A percentile compares a stretch with the other conserved stretches of the same genome.
Conservation (phyloP, 495 filamentous ascomycete species). For the Lasiosphaeria miniovina region DNA sequence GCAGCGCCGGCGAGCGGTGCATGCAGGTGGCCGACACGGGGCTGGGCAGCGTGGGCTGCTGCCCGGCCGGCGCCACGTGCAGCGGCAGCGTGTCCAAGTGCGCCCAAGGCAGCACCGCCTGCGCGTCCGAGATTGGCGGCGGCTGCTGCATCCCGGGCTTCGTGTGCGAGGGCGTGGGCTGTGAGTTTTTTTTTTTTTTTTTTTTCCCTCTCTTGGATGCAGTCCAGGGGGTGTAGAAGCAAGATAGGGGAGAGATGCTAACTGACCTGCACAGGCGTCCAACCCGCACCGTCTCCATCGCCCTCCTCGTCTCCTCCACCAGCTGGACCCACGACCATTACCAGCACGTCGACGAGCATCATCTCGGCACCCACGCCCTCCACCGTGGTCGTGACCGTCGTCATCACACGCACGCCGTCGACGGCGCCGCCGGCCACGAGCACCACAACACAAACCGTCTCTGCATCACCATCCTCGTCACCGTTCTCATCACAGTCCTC, state of each 20-base stretch:
- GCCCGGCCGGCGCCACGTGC: constrained; percentile 69
- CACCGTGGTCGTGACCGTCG: constrained; percentile 35
- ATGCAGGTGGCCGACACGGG: constrained; percentile 69
- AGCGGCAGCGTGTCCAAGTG: constrained; percentile 62
- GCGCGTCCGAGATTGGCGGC: constrained; percentile 66
- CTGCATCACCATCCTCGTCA: constrained; percentile 19
- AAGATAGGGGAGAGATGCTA: neutral
- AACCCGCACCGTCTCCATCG: constrained; percentile 29
- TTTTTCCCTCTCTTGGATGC: neutral
- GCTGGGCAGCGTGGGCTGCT: constrained; percentile 80
- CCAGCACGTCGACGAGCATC: constrained; percentile 25
- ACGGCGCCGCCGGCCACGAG: constrained; percentile 27
- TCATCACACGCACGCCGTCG: constrained; percentile 35
- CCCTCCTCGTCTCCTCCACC: constrained; percentile 34
- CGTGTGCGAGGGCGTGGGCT: constrained; percentile 74
- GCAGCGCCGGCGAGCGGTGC: constrained; percentile 63
- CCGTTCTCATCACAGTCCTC: constrained; percentile 22
- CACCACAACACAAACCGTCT: constrained; percentile 39
- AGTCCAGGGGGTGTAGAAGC: neutral
- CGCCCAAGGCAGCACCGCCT: constrained; percentile 60
- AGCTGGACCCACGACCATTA: constrained; percentile 23
- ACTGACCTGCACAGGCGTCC: constrained; percentile 25
- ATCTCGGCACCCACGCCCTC: constrained; percentile 22
- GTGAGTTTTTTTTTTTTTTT: constrained; percentile 47
- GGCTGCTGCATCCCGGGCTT: constrained; percentile 87